These are phyloP conservation scores for Volvariella surrecta DNA, from an alignment of 1,284 basidiomycete species.

Conservation along the genomic window DNA sequence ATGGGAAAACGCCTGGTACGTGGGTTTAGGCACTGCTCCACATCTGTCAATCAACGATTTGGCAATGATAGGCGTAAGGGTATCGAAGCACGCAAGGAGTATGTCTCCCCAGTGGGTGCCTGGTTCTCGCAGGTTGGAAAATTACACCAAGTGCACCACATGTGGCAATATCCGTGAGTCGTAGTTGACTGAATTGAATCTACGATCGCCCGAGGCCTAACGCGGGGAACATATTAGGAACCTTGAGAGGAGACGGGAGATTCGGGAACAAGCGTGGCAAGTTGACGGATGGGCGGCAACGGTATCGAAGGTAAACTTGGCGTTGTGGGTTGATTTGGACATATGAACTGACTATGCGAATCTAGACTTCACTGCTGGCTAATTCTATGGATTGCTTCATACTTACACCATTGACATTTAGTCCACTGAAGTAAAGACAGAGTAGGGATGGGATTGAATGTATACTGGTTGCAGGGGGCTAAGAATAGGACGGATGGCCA, in stretches of 20 bases:
- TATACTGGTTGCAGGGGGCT: no score
- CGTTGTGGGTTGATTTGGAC: constrained; percentile 6
- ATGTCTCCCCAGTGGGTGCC: constrained; percentile 82
- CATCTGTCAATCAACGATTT: constrained; percentile 5
- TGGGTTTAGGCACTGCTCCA: constrained; percentile 5
- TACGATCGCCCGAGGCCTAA: background rate
- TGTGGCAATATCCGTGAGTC: constrained; percentile 89
- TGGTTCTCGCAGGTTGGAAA: constrained; percentile 93
- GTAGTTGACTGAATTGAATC: constrained; percentile 8
- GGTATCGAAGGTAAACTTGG: constrained; percentile 67
- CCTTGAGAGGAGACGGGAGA: constrained; percentile 74
- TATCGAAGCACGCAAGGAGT: constrained; percentile 80
- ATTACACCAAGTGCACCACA: constrained; percentile 85
- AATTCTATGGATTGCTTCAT: constrained; percentile 75
- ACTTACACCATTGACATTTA: constrained; percentile 66
- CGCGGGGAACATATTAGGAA: constrained; percentile 33
- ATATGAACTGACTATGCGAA: constrained; percentile 10
- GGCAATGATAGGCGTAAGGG: constrained; percentile 59
- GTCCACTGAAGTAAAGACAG: constrained; percentile 65
- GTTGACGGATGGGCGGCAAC: constrained; percentile 93
- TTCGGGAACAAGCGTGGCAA: constrained; percentile 84
- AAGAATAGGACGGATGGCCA: no score
- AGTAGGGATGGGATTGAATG: no score
- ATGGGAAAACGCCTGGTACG: constrained; percentile 88
- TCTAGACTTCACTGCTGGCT: constrained; percentile 70